Percentiles rank a stretch among this genome's conserved stretches.
Evolutionary conservation across 805 yeast species (phyloP).

Genomic region (Starmerella powellii): DNA sequence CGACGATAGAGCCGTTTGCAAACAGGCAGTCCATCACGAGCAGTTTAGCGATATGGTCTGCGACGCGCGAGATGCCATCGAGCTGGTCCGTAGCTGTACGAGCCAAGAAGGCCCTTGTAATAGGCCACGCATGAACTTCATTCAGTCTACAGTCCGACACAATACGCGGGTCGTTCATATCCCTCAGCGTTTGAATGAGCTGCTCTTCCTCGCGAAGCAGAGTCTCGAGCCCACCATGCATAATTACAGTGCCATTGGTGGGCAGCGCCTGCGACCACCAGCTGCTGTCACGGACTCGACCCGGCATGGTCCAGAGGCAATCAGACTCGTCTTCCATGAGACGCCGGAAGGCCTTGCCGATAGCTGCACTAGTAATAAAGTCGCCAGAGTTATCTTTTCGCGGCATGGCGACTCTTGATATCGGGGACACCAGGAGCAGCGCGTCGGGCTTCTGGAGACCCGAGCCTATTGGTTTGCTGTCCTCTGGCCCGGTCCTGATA

Average conservation of each 20-base stretch:
- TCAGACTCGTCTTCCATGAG: slow-evolving; percentile 4
- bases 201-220: slow-evolving; percentile 31
- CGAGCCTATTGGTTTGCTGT: neutral
- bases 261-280: slow-evolving; percentile 37
- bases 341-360: slow-evolving; percentile 6
- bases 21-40: slow-evolving; percentile 32
- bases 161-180: slow-evolving; percentile 24
- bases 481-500: no score
- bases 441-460: slow-evolving; percentile 26
- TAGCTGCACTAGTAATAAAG: slow-evolving; percentile 3
- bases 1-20: neutral
- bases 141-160: slow-evolving; percentile 29
- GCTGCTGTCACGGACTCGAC: slow-evolving; percentile 21
- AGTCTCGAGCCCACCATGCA: slow-evolving; percentile 37
- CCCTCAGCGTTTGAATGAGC: slow-evolving; percentile 25
- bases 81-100: slow-evolving; percentile 35
- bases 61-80: slow-evolving; percentile 32
- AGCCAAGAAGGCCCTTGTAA: slow-evolving; percentile 34
- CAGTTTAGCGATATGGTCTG: slow-evolving; percentile 36
- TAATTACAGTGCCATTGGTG: slow-evolving; percentile 32
- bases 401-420: slow-evolving; percentile 19
- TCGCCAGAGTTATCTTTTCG: slow-evolving; percentile 14
- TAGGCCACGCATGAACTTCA: slow-evolving; percentile 41
- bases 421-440: slow-evolving; percentile 29
- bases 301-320: slow-evolving; percentile 16